These are phyloP conservation scores for Fistulinella prunicolor DNA, from an alignment of 768 basidiomycete genomes.

Conservation along the genomic window DNA sequence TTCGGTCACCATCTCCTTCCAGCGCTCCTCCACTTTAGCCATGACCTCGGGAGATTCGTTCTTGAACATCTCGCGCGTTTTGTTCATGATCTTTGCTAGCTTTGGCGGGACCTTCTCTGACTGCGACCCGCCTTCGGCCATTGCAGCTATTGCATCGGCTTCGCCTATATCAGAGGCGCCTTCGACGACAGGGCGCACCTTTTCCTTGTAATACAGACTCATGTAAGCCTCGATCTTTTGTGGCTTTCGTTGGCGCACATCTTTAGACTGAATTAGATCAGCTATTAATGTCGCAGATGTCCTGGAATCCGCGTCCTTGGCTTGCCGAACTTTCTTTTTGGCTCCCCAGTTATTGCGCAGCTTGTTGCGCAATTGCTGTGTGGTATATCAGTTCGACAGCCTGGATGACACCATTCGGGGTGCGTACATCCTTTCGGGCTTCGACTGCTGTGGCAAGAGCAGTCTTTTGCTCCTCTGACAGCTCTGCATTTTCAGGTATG, in stretches of 20 bases:
- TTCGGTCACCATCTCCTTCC: neutral
- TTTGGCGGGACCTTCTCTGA: too few relatives aligned
- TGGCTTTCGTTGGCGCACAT: neutral
- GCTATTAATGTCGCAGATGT: neutral
- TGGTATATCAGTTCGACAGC: neutral
- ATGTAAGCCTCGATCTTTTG: neutral
- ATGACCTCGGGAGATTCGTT: neutral
- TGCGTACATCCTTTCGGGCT: neutral
- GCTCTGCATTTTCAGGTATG: neutral
- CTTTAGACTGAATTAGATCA: neutral
- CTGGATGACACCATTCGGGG: neutral
- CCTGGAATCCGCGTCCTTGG: neutral
- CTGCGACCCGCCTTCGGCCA: too few relatives aligned
- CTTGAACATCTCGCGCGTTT: too few relatives aligned
- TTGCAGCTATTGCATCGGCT: too few relatives aligned
- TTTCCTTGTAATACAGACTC: neutral
- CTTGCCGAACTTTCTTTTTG: neutral
- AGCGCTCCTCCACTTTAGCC: neutral
- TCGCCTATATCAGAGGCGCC: too few relatives aligned
- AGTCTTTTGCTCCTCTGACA: neutral
- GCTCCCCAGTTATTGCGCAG: neutral
- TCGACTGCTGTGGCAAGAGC: neutral
- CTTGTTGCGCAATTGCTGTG: conserved; percentile 1
- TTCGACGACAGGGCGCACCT: neutral
- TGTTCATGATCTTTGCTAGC: too few relatives aligned